Evolutionary conservation across 306 rosid genomes (phyloP), one percentile per base, ranked within the genome.

Genomic region (Ammopiptanthus mongolicus): DNA sequence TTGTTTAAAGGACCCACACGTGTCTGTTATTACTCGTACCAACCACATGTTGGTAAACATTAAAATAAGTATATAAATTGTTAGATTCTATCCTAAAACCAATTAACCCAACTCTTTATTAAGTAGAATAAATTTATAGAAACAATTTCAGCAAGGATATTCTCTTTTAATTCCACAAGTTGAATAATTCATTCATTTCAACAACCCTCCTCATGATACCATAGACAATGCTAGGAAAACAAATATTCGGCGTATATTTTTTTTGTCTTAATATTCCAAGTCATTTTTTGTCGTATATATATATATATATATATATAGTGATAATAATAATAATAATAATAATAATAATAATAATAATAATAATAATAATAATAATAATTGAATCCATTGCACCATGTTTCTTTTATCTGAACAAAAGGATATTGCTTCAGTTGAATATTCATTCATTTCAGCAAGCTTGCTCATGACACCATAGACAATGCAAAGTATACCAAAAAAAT

Each of bases 141-240:
- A 56, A 7, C 58, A 23, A 53, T 25, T 17, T 65, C 6, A 48
- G 55, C 0, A 37, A 42, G 19, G 66, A 37, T 15, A 51, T 47
- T 1, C 6, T 41, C 31, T 71, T 73, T 37, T 11, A 42, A 50
- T 59, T 67, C 18, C 8, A 67, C 41, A 12, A 57, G 47, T 37
- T 39, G 47, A 71, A 19, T 53, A 65, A 65, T 47, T 55, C 42
- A 33, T 31, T 23, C 31, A 52, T 65, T 79, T 79, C 72, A 79
- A 57, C 56, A 37, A 69, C 23, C 64, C 59, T 37, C 29, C 46
- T 29, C 57, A 83, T 76, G 74, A 33, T 17, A 3, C 34, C 42
- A 23, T 64, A 18, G 77, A 63, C 48, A 34, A 79, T 31, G 72
- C 15, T 28, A 34, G 19, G 28, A 58, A 51, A 60, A 18, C 42